Evolutionary conservation across 2,329 filamentous ascomycete genomes (phyloP).

Genomic region (Colletotrichum coccodes): DNA sequence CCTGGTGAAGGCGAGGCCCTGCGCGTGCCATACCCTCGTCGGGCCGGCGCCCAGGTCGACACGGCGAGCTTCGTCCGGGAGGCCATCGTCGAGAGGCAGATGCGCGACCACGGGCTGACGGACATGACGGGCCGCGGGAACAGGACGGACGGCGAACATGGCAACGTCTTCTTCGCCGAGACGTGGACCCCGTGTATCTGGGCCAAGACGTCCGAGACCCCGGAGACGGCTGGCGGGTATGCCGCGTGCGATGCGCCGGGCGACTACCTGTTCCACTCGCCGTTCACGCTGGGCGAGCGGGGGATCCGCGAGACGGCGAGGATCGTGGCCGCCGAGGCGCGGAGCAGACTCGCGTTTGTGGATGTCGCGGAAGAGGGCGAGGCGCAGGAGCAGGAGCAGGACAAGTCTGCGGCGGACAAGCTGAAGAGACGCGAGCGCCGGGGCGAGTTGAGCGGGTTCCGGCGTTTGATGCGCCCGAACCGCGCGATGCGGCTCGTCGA

Average conservation of each 20-base stretch:
- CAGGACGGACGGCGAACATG: constrained; percentile 36
- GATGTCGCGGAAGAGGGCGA: not conserved
- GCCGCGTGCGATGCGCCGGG: constrained; percentile 52
- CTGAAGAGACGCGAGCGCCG: constrained; percentile 9
- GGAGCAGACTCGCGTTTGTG: constrained; percentile 11
- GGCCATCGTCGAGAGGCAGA: constrained; percentile 58
- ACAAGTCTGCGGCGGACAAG: not conserved
- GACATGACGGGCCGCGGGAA: constrained; percentile 57
- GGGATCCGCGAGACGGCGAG: constrained; percentile 36
- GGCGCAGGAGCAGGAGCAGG: not conserved
- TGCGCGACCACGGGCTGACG: constrained; percentile 51
- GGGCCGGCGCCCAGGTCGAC: constrained; percentile 55
- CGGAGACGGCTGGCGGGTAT: constrained; percentile 11
- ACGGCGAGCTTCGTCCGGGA: constrained; percentile 52
- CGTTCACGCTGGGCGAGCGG: constrained; percentile 55
- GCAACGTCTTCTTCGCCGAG: constrained; percentile 51
- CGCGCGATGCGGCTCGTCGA: not conserved
- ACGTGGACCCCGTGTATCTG: constrained; percentile 55
- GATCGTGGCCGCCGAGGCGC: constrained; percentile 1
- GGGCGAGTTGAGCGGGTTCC: not conserved
- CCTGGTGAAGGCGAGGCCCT: constrained; percentile 37
- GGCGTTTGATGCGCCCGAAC: not conserved
- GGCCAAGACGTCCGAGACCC: constrained; percentile 30
- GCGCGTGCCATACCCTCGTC: constrained; percentile 45
- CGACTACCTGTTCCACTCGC: constrained; percentile 63